These are phyloP conservation scores for Boletus sp. DNA, from an alignment of 1,284 basidiomycete species.

Conservation along the genomic window DNA sequence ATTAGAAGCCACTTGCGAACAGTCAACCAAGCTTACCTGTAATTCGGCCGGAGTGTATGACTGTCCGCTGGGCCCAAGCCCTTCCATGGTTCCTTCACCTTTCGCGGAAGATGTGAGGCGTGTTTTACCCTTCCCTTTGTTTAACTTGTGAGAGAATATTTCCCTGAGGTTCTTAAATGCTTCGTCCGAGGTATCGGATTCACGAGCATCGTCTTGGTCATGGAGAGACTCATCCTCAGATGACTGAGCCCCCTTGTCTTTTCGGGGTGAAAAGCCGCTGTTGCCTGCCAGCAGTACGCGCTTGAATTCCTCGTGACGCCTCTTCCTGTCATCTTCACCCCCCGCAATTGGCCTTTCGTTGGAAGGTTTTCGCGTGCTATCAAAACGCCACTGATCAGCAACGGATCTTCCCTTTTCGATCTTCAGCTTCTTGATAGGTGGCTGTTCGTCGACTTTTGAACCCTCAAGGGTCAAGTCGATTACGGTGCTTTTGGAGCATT, in stretches of 20 bases:
- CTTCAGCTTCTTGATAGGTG: conserved; percentile 38
- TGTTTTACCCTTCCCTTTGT: conserved; percentile 33
- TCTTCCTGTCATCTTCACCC: conserved; percentile 17
- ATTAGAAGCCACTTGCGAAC: background rate
- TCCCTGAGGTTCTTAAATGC: conserved; percentile 47
- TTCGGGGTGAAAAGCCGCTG: conserved; percentile 29
- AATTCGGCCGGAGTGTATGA: conserved; percentile 81
- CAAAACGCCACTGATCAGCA: conserved; percentile 38
- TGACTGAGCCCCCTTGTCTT: conserved; percentile 5
- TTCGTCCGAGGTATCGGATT: conserved; percentile 42
- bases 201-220: conserved; percentile 26
- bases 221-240: conserved; percentile 25
- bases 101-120: conserved; percentile 23
- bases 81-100: conserved; percentile 41
- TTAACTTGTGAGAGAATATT: conserved; percentile 43
- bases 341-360: conserved; percentile 11
- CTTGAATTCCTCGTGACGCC: conserved; percentile 50
- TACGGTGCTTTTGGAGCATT: conserved; percentile 33
- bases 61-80: conserved; percentile 72
- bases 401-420: conserved; percentile 8
- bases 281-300: conserved; percentile 51
- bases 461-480: conserved; percentile 56
- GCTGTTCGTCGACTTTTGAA: conserved; percentile 32
- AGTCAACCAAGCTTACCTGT: conserved; percentile 48
- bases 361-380: conserved; percentile 26